Percentiles rank a stretch among this genome's conserved stretches.
phyloP scores from a whole-genome alignment of 2,329 filamentous ascomycete species.

The Pseudopyricularia cyperi region DNA sequence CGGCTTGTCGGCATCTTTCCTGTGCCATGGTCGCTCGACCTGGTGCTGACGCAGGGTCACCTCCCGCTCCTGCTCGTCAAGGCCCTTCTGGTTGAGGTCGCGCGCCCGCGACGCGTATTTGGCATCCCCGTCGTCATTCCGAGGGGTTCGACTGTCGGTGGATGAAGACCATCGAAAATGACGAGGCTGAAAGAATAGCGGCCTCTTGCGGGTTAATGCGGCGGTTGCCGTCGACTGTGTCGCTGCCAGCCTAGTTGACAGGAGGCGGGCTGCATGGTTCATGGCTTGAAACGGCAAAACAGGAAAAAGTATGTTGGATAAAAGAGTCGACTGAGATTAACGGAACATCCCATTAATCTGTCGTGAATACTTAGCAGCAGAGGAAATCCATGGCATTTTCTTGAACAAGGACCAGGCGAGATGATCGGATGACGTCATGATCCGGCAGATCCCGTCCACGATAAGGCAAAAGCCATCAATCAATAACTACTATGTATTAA shows the following conservation, averaged over 20 bases:
- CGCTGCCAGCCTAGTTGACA: not conserved
- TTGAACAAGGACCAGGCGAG: not conserved
- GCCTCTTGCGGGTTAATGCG: not conserved
- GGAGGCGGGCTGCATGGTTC: not conserved
- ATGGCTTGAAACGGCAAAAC: no score
- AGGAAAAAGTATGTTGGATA: not conserved
- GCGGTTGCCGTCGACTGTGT: not conserved
- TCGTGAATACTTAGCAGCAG: no score
- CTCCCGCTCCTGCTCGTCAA: constrained; percentile 23
- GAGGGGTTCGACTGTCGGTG: not conserved
- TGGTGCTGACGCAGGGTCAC: constrained; percentile 38
- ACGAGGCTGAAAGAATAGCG: not conserved
- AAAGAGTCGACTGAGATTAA: not conserved
- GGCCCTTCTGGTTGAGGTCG: constrained; percentile 16
- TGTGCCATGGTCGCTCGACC: constrained; percentile 51
- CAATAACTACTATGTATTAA: no score
- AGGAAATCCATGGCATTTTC: no score
- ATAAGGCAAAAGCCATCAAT: not conserved
- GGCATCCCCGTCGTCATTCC: constrained; percentile 2
- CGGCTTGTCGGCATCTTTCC: constrained; percentile 38
- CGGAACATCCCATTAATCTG: no score
- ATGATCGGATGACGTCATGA: not conserved
- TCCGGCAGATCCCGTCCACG: not conserved
- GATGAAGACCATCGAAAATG: not conserved
- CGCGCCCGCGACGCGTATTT: constrained; percentile 14